A percentile compares a stretch with the other conserved stretches of the same genome.
Conservation (phyloP, 2,329 filamentous ascomycete species). For the Xylariaceae sp. region DNA sequence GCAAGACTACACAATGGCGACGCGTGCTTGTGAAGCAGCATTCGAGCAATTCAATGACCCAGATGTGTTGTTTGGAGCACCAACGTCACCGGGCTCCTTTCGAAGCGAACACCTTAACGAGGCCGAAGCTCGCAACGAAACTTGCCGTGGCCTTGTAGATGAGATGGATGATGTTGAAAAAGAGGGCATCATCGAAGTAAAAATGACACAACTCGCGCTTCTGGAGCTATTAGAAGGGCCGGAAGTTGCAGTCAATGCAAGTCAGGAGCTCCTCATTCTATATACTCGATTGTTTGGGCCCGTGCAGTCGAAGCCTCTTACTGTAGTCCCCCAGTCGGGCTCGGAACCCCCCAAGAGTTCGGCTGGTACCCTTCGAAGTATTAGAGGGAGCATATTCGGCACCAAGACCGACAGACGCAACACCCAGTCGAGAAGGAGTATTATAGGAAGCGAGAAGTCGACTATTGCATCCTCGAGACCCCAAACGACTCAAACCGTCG, state of each 20-base stretch:
- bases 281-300: slow-evolving; percentile 74
- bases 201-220: slow-evolving; percentile 87
- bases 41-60: slow-evolving; percentile 82
- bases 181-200: slow-evolving; percentile 82
- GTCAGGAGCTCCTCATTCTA: slow-evolving; percentile 74
- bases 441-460: slow-evolving; percentile 29
- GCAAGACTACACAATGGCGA: slow-evolving; percentile 76
- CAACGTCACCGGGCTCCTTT: slow-evolving; percentile 44
- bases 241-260: slow-evolving; percentile 79
- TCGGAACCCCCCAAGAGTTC: slow-evolving; percentile 60
- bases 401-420: slow-evolving; percentile 42
- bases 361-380: slow-evolving; percentile 62
- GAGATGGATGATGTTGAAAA: slow-evolving; percentile 81
- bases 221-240: slow-evolving; percentile 79
- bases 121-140: slow-evolving; percentile 36
- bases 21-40: slow-evolving; percentile 79
- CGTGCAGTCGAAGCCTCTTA: slow-evolving; percentile 36
- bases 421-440: slow-evolving; percentile 35
- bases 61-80: slow-evolving; percentile 60
- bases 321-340: slow-evolving; percentile 33
- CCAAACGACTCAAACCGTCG: slow-evolving; percentile 41
- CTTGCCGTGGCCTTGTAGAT: slow-evolving; percentile 55
- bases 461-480: slow-evolving; percentile 33
- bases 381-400: slow-evolving; percentile 75
- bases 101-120: slow-evolving; percentile 64